Evolutionary conservation across 2,329 filamentous ascomycete species (phyloP).

Genomic region (Alternaria alternata): DNA sequence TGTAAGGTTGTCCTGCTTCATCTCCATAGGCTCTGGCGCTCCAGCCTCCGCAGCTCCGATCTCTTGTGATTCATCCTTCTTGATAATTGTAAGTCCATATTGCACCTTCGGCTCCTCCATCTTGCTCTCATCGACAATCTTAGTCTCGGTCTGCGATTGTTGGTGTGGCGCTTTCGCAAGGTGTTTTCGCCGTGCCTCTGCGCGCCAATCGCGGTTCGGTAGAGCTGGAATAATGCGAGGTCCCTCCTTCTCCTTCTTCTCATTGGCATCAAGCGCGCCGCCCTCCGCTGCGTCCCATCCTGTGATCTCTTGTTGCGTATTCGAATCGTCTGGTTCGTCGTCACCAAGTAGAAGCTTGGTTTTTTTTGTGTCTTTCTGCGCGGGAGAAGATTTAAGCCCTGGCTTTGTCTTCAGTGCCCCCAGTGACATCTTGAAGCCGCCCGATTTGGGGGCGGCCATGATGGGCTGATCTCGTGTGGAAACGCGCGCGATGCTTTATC

Average conservation of each 20-base stretch:
- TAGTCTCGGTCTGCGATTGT: conserved; percentile 48
- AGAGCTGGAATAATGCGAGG: conserved; percentile 66
- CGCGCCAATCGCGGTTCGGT: conserved; percentile 70
- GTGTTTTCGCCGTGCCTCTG: conserved; percentile 62
- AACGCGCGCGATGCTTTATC: conserved; percentile 2
- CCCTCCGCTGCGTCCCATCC: conserved; percentile 63
- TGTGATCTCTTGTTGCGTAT: conserved; percentile 55
- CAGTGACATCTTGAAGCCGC: conserved; percentile 50
- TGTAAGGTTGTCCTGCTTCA: conserved; percentile 42
- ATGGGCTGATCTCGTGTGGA: conserved; percentile 28
- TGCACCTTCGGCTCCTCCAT: conserved; percentile 52
- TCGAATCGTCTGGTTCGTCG: conserved; percentile 41
- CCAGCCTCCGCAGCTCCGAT: conserved; percentile 12
- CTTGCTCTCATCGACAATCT: conserved; percentile 41
- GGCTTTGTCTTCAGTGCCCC: conserved; percentile 39
- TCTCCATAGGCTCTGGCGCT: conserved; percentile 34
- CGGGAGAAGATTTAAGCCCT: conserved; percentile 30
- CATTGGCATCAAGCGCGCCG: conserved; percentile 54
- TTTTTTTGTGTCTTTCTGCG: conserved; percentile 34
- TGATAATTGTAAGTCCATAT: conserved; percentile 63
- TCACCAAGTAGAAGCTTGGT: conserved; percentile 41
- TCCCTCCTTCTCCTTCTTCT: conserved; percentile 51
- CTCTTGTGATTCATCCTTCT: conserved; percentile 33
- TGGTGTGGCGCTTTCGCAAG: conserved; percentile 66
- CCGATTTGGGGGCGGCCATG: conserved; percentile 42